Conservation (phyloP, 805 yeast genomes). For the Isabelozyma gotoi region DNA sequence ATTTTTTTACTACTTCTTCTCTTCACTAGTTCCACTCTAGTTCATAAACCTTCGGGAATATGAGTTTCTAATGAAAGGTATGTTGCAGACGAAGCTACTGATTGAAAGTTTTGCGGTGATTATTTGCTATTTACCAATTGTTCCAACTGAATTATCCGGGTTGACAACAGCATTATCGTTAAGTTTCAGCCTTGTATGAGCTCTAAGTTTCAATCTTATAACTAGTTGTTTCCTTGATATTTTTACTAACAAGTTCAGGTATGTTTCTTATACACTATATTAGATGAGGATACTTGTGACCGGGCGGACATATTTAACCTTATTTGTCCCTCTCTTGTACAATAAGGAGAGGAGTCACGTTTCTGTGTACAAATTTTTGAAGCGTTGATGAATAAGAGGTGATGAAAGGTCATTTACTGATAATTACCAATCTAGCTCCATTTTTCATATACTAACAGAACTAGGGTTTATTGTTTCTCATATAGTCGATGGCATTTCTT, state of each 20-base stretch:
- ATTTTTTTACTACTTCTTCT: too few species aligned
- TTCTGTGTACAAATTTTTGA: constrained; percentile 48
- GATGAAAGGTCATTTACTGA: constrained; percentile 50
- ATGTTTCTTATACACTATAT: constrained; percentile 9
- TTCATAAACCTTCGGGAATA: background rate
- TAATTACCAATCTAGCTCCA: constrained; percentile 1
- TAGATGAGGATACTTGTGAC: constrained; percentile 46
- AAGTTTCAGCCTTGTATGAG: constrained; percentile 57
- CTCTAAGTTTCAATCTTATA: constrained; percentile 15
- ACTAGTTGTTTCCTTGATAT: constrained; percentile 19
- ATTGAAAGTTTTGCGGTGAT: constrained; percentile 34
- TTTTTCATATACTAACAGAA: constrained; percentile 10
- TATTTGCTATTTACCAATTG: constrained; percentile 51
- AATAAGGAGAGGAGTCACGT: constrained; percentile 43
- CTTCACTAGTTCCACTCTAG: background rate
- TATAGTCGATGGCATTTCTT: constrained; percentile 16
- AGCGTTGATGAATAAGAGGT: constrained; percentile 38
- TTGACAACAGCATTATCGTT: constrained; percentile 51
- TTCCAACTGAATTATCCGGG: constrained; percentile 51
- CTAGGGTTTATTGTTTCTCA: constrained; percentile 17
- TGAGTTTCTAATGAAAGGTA: background rate
- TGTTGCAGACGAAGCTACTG: background rate
- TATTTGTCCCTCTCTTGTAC: constrained; percentile 41
- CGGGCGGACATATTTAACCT: constrained; percentile 50
- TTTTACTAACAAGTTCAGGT: constrained; percentile 6